These are phyloP conservation scores for Neurospora sp. DNA, from an alignment of 495 filamentous ascomycete species.

Conservation along the genomic window DNA sequence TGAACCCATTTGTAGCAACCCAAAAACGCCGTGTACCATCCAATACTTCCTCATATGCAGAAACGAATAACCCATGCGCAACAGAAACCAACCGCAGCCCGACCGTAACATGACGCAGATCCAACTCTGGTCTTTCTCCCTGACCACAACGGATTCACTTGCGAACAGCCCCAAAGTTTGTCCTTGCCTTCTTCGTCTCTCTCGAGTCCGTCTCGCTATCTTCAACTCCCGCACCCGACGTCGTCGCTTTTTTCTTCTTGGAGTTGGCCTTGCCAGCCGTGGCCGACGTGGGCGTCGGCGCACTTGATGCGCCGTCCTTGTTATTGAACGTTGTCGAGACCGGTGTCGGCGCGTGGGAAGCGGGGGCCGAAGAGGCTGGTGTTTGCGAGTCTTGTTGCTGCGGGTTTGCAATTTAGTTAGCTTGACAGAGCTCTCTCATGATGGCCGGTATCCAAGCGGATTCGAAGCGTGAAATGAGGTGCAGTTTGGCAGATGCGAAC, in stretches of 20 bases:
- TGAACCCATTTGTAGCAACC: background rate
- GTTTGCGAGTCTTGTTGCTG: slow-evolving; percentile 27
- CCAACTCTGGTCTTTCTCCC: background rate
- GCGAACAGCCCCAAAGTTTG: slow-evolving; percentile 39
- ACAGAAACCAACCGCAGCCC: background rate
- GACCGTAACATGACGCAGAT: background rate
- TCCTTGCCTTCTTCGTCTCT: slow-evolving; percentile 41
- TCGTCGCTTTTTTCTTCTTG: slow-evolving; percentile 23
- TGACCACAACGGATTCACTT: slow-evolving; percentile 23
- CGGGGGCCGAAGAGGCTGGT: slow-evolving; percentile 32
- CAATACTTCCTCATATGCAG: background rate
- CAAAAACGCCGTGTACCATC: slow-evolving; percentile 8
- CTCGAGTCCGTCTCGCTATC: slow-evolving; percentile 43
- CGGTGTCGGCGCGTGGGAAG: slow-evolving; percentile 38
- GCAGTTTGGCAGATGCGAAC: background rate
- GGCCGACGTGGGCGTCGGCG: slow-evolving; percentile 35
- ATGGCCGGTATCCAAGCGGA: background rate
- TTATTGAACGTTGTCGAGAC: slow-evolving; percentile 32
- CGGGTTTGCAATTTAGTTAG: background rate
- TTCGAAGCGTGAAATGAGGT: background rate
- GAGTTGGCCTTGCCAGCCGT: slow-evolving; percentile 32
- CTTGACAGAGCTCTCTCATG: background rate
- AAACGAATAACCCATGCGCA: background rate
- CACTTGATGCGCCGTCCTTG: slow-evolving; percentile 29
- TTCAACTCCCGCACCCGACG: slow-evolving; percentile 23